Base-by-base conservation (phyloP, 2,329 filamentous ascomycete genomes). In the Pseudopithomyces chartarum region DNA sequence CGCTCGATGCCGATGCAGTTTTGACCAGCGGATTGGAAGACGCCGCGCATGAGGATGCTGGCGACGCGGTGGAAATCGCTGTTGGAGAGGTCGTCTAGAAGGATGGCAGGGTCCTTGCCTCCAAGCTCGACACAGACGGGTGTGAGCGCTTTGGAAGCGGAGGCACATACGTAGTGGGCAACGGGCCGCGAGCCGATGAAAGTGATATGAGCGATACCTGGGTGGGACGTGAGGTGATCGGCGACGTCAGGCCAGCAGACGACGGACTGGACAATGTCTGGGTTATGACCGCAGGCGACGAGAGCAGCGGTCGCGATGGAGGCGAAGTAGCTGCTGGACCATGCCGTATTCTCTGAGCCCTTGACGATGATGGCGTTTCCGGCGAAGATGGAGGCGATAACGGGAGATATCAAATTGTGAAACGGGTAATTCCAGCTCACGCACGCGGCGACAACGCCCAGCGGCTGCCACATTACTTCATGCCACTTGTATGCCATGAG, bases 1-100 rank as follows among this genome's bases (percentile, higher is more conserved):
- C 95, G 90, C 79, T 99, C 95, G 64, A 97, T 94, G 54, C 95
- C 95, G 71, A 99, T 94, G 78, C 95, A 99, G 79, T 99, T 99
- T 76, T 99, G 95, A 1, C 95, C 95, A 15, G 92, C 89, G 50
- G 92, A 92, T 77, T 99, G 95, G 78, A 98, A 99, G 10, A 91
- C 92, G 51, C 94, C 95, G 52, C 95, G 87, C 79, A 99, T 88
- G 60, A 98, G 85, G 61, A 96, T 90, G 60, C 92, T 90, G 38
- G 86, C 85, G 48, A 98, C 88, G 40, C 90, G 86, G 4, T 85
- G 78, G 57, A 98, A 82, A 67, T 85, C 80, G 50, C 64, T 76
- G 69, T 92, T 84, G 46, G 76, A 76, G 2, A 89, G 83, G 40
- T 95, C 92, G 74, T 97, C 92, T 39, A 98, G 87, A 20, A 99